A percentile compares a stretch with the other conserved stretches of the same genome.
phyloP scores from a whole-genome alignment of 352 stramenopile species.

The Phytophthora quininea region DNA sequence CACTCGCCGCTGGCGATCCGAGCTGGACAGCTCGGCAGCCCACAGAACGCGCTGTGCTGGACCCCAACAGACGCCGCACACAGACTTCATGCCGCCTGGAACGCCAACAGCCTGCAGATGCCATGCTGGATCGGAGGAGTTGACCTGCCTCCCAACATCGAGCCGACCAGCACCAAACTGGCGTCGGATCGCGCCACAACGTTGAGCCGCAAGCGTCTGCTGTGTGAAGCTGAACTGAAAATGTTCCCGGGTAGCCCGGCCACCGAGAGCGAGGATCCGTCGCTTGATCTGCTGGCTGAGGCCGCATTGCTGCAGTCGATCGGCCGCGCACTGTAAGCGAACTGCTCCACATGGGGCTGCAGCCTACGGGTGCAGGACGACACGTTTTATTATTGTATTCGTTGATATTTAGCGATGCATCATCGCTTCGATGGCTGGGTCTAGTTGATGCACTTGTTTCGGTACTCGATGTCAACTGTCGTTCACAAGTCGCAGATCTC shows the following conservation, averaged over 20 bases:
- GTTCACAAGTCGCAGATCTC: too few relatives aligned
- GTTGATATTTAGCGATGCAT: constrained; percentile 5
- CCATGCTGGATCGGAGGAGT: constrained; percentile 25
- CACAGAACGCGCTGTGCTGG: constrained; percentile 33
- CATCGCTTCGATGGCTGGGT: not conserved
- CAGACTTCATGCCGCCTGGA: constrained; percentile 31
- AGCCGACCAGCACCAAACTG: constrained; percentile 53
- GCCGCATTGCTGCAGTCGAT: constrained; percentile 75
- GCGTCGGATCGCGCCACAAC: constrained; percentile 35
- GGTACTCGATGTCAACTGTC: too few relatives aligned
- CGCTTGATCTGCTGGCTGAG: constrained; percentile 75
- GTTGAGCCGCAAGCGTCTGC: constrained; percentile 44
- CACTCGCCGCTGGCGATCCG: constrained; percentile 41
- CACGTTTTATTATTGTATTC: not conserved
- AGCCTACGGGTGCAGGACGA: not conserved
- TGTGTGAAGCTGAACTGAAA: constrained; percentile 18
- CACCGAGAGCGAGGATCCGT: constrained; percentile 36
- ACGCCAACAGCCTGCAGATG: constrained; percentile 13
- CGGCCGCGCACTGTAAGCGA: constrained; percentile 38
- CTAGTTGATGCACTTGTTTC: too few relatives aligned
- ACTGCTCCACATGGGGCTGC: not conserved
- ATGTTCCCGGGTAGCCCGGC: not conserved
- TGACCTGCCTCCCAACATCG: constrained; percentile 37
- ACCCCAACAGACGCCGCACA: constrained; percentile 33
- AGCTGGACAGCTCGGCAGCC: constrained; percentile 23